phyloP scores from a whole-genome alignment of 2,329 filamentous ascomycete species.

The Aspergillus eucalypticola region DNA sequence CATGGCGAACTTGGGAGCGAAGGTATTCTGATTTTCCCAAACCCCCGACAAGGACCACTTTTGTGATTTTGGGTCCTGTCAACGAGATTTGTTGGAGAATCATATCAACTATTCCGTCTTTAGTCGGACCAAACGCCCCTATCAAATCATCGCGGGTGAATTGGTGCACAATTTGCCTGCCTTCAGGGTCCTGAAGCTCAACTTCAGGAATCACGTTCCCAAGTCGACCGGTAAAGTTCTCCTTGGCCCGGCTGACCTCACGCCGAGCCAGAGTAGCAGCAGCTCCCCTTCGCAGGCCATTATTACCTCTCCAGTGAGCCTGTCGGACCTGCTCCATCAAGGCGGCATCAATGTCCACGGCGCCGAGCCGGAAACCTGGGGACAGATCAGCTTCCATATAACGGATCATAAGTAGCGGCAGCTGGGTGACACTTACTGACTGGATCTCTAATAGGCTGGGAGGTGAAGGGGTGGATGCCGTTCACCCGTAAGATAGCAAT shows the following conservation, averaged over 20 bases:
- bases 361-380: not conserved
- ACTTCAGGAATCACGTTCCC: no score
- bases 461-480: no score
- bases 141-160: not conserved
- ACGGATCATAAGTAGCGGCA: no score
- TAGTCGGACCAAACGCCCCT: not conserved
- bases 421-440: no score
- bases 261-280: not conserved
- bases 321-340: not conserved
- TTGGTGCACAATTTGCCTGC: not conserved
- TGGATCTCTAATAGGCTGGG: no score
- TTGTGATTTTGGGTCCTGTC: not conserved
- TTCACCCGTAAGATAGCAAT: no score
- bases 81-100: not conserved
- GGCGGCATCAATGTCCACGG: not conserved
- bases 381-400: not conserved
- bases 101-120: not conserved
- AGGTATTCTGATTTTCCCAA: not conserved
- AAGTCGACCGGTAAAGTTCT: not conserved
- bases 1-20: not conserved
- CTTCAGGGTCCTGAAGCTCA: not conserved
- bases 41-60: not conserved
- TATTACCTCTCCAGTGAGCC: no score
- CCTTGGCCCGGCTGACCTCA: not conserved
- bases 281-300: no score